phyloP scores from a whole-genome alignment of 2,329 filamentous ascomycete species.

The Diplodia scrobiculata region DNA sequence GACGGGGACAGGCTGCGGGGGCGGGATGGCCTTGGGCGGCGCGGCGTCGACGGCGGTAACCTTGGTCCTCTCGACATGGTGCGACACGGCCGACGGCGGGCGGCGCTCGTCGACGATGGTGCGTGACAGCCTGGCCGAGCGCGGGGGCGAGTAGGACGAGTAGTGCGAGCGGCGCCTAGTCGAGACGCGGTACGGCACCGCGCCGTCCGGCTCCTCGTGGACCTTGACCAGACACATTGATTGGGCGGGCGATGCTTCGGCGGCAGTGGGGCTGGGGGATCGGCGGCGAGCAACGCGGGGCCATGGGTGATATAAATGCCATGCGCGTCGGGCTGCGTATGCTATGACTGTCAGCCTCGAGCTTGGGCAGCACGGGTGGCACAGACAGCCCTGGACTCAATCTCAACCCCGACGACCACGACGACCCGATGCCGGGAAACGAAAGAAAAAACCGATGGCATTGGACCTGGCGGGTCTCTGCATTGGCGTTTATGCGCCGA shows the following conservation, averaged over 20 bases:
- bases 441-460: too few species aligned
- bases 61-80: slow-evolving; percentile 33
- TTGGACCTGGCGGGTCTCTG: too few species aligned
- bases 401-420: too few species aligned
- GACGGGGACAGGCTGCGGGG: slow-evolving; percentile 47
- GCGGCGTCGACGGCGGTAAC: slow-evolving; percentile 30
- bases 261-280: background rate
- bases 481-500: background rate
- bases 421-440: too few species aligned
- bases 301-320: background rate
- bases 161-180: slow-evolving; percentile 36
- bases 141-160: slow-evolving; percentile 35
- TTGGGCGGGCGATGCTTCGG: background rate
- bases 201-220: slow-evolving; percentile 46
- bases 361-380: background rate
- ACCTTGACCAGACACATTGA: slow-evolving; percentile 53
- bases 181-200: slow-evolving; percentile 45
- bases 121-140: slow-evolving; percentile 37
- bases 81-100: slow-evolving; percentile 31
- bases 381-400: background rate
- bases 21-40: slow-evolving; percentile 39
- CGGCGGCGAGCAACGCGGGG: background rate
- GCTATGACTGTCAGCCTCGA: background rate
- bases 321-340: background rate
- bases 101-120: slow-evolving; percentile 35